Evolutionary conservation across 495 filamentous ascomycete genomes (phyloP).

Genomic region (Friedmanniomyces simplex): DNA sequence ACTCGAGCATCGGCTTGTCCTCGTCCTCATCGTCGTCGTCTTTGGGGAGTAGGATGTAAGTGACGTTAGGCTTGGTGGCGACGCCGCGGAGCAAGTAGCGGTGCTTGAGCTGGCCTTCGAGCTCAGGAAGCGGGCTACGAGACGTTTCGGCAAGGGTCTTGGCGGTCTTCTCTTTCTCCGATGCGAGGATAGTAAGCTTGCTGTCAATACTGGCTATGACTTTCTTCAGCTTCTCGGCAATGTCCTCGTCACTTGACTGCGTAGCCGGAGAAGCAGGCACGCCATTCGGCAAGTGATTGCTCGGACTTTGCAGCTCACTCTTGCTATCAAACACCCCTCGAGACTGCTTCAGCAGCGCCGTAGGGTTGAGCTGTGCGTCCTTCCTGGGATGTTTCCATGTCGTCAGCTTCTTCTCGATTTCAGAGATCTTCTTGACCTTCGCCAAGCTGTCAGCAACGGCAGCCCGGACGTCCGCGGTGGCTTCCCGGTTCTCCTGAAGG

Average conservation of each 20-base stretch:
- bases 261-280: background rate
- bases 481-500: conserved; percentile 9
- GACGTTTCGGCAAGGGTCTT: conserved; percentile 13
- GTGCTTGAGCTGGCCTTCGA: background rate
- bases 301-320: background rate
- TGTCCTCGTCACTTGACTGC: conserved; percentile 2
- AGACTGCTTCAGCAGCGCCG: conserved; percentile 10
- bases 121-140: background rate
- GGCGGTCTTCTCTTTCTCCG: conserved; percentile 14
- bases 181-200: conserved; percentile 11
- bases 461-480: background rate
- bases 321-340: background rate
- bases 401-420: conserved; percentile 9
- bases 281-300: background rate
- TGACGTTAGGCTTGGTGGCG: conserved; percentile 17
- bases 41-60: conserved; percentile 18
- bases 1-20: background rate
- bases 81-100: conserved; percentile 24
- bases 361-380: conserved; percentile 1
- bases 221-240: conserved; percentile 8
- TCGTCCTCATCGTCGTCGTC: conserved; percentile 4
- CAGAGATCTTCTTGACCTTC: conserved; percentile 10
- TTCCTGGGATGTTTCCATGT: conserved; percentile 10
- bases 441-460: conserved; percentile 1
- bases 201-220: conserved; percentile 12